These are phyloP conservation scores for Plasmodium chabaudi DNA, from an alignment of 169 alveolate species.

Conservation along the genomic window DNA sequence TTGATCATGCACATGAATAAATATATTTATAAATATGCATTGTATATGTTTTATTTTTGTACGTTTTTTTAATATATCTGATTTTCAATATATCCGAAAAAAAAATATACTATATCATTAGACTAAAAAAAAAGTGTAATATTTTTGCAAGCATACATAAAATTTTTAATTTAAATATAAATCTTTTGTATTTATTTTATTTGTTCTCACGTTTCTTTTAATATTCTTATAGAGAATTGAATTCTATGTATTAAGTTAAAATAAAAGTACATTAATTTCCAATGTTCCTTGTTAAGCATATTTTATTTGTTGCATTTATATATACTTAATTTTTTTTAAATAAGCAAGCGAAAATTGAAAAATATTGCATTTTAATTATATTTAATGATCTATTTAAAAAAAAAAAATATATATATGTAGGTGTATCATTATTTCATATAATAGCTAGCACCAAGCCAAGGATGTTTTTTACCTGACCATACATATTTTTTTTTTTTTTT, in stretches of 20 bases:
- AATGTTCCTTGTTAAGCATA: conserved; percentile 4
- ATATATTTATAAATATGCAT: conserved; percentile 4
- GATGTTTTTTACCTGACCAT: not conserved
- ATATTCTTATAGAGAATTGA: conserved; percentile 14
- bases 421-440: conserved; percentile 40
- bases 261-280: conserved; percentile 18
- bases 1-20: conserved; percentile 8
- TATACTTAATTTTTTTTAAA: conserved; percentile 25
- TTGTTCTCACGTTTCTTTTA: not conserved
- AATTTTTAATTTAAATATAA: not conserved
- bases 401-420: conserved; percentile 19
- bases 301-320: conserved; percentile 15
- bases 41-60: conserved; percentile 4
- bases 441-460: conserved; percentile 48
- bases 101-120: not conserved
- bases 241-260: conserved; percentile 10
- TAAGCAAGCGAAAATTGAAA: not conserved
- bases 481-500: conserved; percentile 57
- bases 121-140: conserved; percentile 2
- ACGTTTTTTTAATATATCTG: not conserved
- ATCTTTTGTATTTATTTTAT: not conserved
- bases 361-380: conserved; percentile 9
- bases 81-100: not conserved
- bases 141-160: too few species aligned
- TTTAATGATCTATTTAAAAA: conserved; percentile 47